Evolutionary conservation across 495 filamentous ascomycete genomes (phyloP).

Genomic region (Neohortaea acidophila): DNA sequence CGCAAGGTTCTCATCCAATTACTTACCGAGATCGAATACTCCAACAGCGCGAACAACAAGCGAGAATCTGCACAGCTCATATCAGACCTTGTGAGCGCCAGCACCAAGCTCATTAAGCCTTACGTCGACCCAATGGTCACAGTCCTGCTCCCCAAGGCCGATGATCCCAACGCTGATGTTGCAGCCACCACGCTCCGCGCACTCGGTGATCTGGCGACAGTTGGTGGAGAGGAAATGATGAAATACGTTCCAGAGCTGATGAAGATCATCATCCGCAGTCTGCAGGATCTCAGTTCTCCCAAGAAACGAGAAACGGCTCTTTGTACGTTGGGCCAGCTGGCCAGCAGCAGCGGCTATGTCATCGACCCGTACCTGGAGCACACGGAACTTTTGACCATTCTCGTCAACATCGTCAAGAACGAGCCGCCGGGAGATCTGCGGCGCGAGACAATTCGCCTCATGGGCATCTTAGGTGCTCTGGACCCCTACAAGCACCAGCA

Average conservation of each 20-base stretch:
- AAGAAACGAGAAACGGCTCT: conserved; percentile 81
- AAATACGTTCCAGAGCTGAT: conserved; percentile 77
- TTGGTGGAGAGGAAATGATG: conserved; percentile 82
- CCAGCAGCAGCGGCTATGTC: conserved; percentile 91
- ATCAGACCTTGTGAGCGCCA: conserved; percentile 78
- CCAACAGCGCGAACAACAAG: conserved; percentile 82
- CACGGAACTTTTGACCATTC: conserved; percentile 74
- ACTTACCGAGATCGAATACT: conserved; percentile 86
- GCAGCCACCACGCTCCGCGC: conserved; percentile 86
- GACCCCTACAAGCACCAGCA: conserved; percentile 84
- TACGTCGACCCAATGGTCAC: conserved; percentile 92
- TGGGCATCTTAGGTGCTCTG: conserved; percentile 90
- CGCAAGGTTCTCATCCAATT: conserved; percentile 91
- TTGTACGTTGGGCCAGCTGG: conserved; percentile 77
- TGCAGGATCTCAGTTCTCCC: conserved; percentile 83
- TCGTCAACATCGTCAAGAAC: conserved; percentile 85
- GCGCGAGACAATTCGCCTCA: conserved; percentile 86
- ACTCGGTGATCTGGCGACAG: conserved; percentile 80
- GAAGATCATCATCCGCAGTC: conserved; percentile 80
- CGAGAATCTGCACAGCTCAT: conserved; percentile 91
- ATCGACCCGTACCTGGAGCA: conserved; percentile 93
- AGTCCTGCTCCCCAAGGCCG: conserved; percentile 75
- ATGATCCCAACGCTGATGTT: conserved; percentile 67
- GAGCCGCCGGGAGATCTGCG: conserved; percentile 70
- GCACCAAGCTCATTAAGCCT: conserved; percentile 77